These are phyloP conservation scores for Platanthera guangdongensis DNA, from an alignment of 106 monocot species.

Conservation along the genomic window DNA sequence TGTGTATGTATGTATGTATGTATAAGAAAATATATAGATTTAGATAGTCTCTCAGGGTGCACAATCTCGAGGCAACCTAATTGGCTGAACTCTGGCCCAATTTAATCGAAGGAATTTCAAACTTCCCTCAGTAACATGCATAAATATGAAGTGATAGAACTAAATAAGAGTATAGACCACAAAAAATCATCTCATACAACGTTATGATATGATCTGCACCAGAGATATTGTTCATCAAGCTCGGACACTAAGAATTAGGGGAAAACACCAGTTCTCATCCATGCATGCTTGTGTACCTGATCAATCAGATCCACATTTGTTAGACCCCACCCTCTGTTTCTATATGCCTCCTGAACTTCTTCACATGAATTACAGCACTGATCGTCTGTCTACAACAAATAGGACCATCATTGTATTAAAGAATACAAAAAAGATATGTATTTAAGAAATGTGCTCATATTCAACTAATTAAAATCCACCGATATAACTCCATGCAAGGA, in stretches of 20 bases:
- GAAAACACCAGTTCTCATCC: neutral
- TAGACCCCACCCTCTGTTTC: slow-evolving; percentile 7
- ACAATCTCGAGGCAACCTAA: neutral
- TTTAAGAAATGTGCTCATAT: neutral
- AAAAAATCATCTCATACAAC: neutral
- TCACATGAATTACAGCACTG: slow-evolving; percentile 12
- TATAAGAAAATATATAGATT: neutral
- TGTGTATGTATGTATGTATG: too few relatives aligned
- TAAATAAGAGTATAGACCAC: neutral
- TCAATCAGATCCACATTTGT: slow-evolving; percentile 10
- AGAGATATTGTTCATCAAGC: neutral
- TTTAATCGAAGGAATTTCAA: neutral
- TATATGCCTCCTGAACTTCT: slow-evolving; percentile 13
- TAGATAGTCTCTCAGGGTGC: neutral
- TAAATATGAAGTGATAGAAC: neutral
- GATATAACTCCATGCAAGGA: neutral
- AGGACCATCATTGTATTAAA: neutral
- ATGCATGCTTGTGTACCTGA: slow-evolving; percentile 2
- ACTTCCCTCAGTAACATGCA: neutral
- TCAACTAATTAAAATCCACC: neutral
- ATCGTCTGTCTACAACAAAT: slow-evolving; percentile 9
- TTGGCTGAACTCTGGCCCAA: neutral
- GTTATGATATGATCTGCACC: neutral
- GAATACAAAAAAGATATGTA: neutral
- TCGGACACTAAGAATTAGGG: neutral